Conservation (phyloP, 108 stramenopile species). For the Discostella stelligeroides region DNA sequence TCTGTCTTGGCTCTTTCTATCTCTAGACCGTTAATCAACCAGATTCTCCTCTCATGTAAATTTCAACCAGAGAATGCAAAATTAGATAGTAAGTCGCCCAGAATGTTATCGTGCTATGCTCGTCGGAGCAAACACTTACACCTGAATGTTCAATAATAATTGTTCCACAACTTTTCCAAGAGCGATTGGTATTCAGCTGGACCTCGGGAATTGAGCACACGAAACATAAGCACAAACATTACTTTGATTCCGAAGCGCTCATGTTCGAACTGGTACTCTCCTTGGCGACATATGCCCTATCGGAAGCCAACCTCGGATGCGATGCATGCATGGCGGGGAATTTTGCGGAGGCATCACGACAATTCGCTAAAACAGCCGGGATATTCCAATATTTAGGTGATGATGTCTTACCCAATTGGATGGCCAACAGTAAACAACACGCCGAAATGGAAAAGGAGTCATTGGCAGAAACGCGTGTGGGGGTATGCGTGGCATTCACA, state of each 20-base stretch:
- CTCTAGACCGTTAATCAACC: slow-evolving; percentile 65
- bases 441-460: slow-evolving; percentile 63
- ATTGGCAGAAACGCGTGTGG: slow-evolving; percentile 66
- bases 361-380: slow-evolving; percentile 79
- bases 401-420: slow-evolving; percentile 82
- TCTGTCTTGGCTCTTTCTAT: background rate
- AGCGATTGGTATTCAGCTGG: slow-evolving; percentile 78
- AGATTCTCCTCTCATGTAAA: slow-evolving; percentile 83
- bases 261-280: slow-evolving; percentile 89
- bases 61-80: slow-evolving; percentile 81
- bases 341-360: slow-evolving; percentile 71
- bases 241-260: slow-evolving; percentile 81
- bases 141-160: slow-evolving; percentile 13
- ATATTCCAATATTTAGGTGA: slow-evolving; percentile 71
- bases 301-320: slow-evolving; percentile 74
- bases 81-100: slow-evolving; percentile 65
- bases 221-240: slow-evolving; percentile 36
- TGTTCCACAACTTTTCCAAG: slow-evolving; percentile 6
- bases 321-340: slow-evolving; percentile 74
- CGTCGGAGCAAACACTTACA: background rate
- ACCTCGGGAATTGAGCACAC: slow-evolving; percentile 74
- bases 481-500: slow-evolving; percentile 66
- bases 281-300: slow-evolving; percentile 70
- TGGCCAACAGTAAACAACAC: slow-evolving; percentile 70
- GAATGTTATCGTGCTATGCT: background rate